These are phyloP conservation scores for Oenanthe javanica DNA, from an alignment of 140 eudicot species.

Conservation along the genomic window DNA sequence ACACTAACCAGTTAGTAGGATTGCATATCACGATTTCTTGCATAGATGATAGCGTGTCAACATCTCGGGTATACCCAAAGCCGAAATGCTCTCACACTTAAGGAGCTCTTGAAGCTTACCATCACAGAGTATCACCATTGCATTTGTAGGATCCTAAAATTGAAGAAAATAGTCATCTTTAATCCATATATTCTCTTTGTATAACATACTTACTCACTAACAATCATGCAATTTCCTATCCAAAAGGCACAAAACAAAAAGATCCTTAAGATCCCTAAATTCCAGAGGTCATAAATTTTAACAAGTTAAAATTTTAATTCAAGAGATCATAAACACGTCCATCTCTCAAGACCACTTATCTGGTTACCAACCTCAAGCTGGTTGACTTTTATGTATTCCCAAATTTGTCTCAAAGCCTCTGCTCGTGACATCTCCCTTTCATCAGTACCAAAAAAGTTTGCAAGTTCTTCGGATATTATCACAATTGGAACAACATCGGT, in stretches of 20 bases:
- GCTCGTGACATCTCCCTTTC: slow-evolving; percentile 56
- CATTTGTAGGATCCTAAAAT: slow-evolving; percentile 38
- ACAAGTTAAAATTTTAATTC: not conserved
- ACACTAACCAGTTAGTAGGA: slow-evolving; percentile 26
- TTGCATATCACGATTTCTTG: slow-evolving; percentile 25
- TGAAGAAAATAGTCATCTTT: not conserved
- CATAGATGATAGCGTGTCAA: slow-evolving; percentile 37
- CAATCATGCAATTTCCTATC: not conserved
- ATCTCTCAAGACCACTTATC: not conserved
- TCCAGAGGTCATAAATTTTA: not conserved
- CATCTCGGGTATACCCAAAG: slow-evolving; percentile 40
- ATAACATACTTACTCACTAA: not conserved
- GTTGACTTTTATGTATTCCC: slow-evolving; percentile 48
- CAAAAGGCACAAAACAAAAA: not conserved
- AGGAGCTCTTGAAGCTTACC: slow-evolving; percentile 45
- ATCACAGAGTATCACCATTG: slow-evolving; percentile 36
- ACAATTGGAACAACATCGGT: slow-evolving; percentile 32
- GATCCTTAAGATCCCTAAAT: not conserved
- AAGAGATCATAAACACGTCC: not conserved
- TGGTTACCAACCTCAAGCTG: slow-evolving; percentile 38
- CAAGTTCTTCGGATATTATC: slow-evolving; percentile 44
- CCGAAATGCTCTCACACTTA: slow-evolving; percentile 41
- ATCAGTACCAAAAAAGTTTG: slow-evolving; percentile 39
- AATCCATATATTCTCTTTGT: not conserved
- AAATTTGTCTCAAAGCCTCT: slow-evolving; percentile 37